These are phyloP conservation scores for Phytophthora chlamydospora DNA, from an alignment of 352 stramenopile species.

Conservation along the genomic window DNA sequence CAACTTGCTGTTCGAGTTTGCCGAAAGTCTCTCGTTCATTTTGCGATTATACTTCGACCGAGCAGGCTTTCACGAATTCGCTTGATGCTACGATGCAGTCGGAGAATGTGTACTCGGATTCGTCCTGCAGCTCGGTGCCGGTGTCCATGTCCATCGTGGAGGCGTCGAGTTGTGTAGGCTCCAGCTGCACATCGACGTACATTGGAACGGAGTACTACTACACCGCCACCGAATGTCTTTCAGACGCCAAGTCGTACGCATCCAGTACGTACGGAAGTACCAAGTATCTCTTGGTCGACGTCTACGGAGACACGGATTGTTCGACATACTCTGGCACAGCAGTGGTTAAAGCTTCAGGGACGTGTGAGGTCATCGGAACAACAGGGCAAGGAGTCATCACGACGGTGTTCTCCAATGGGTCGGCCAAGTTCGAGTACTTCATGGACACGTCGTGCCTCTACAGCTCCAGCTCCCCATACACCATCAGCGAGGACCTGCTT, in stretches of 20 bases:
- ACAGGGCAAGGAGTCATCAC: constrained; percentile 23
- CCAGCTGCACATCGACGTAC: constrained; percentile 10
- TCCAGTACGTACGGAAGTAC: constrained; percentile 27
- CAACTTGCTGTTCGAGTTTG: constrained; percentile 9
- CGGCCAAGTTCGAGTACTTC: constrained; percentile 23
- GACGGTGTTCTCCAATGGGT: constrained; percentile 27
- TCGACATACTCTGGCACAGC: constrained; percentile 20
- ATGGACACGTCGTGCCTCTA: constrained; percentile 20
- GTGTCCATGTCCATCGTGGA: constrained; percentile 29
- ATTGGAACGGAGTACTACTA: constrained; percentile 21
- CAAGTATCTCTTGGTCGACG: constrained; percentile 30
- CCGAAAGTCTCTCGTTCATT: constrained; percentile 10
- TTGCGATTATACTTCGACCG: constrained; percentile 7
- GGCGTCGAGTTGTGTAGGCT: constrained; percentile 14
- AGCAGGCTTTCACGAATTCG: neutral
- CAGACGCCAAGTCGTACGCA: constrained; percentile 27
- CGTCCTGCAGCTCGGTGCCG: constrained; percentile 22
- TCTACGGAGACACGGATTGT: constrained; percentile 25
- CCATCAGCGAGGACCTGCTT: constrained; percentile 25
- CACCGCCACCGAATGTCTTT: constrained; percentile 21
- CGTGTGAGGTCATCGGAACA: constrained; percentile 21
- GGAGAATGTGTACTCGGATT: constrained; percentile 29
- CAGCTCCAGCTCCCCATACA: constrained; percentile 18
- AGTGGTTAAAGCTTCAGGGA: constrained; percentile 20
- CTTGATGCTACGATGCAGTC: constrained; percentile 16